A percentile compares a stretch with the other conserved stretches of the same genome.
Evolutionary conservation across 305 asterid genomes (phyloP).

Genomic region (Euphrasia arctica): DNA sequence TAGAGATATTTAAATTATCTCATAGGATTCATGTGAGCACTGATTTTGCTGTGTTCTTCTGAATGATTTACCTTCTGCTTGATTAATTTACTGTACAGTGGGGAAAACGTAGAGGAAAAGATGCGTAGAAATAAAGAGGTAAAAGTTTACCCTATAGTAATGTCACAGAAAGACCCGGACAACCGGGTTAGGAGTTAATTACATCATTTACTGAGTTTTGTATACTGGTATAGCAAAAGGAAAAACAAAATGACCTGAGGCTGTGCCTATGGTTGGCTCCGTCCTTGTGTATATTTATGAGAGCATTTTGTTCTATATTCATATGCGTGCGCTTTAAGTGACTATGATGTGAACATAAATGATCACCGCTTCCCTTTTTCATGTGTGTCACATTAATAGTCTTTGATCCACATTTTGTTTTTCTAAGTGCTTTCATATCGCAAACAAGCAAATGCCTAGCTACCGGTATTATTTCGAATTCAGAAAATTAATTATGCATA

Average conservation of each 20-base stretch:
- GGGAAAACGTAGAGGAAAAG: slow-evolving; percentile 5
- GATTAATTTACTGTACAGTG: not conserved
- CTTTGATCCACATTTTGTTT: slow-evolving; percentile 13
- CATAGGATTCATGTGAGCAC: not conserved
- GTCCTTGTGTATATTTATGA: not conserved
- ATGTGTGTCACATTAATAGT: not conserved
- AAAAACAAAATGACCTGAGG: not conserved
- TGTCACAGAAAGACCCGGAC: too few species aligned
- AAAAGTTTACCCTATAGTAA: not conserved
- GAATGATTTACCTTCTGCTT: not conserved
- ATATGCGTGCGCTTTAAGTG: slow-evolving; percentile 1
- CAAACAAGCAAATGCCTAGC: not conserved
- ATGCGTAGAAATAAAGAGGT: not conserved
- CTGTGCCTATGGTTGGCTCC: not conserved
- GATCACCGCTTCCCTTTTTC: slow-evolving; percentile 5
- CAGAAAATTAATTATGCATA: slow-evolving; percentile 17
- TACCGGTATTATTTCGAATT: not conserved
- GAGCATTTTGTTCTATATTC: slow-evolving; percentile 7
- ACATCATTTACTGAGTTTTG: too few species aligned
- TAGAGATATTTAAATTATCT: not conserved
- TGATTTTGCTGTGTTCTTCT: not conserved
- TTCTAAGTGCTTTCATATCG: slow-evolving; percentile 2
- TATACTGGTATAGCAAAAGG: not conserved
- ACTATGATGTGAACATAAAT: slow-evolving; percentile 10
- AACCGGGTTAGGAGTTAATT: too few species aligned